These are phyloP conservation scores for Pseudozyma sp. DNA, from an alignment of 1,284 basidiomycete genomes.

Conservation along the genomic window DNA sequence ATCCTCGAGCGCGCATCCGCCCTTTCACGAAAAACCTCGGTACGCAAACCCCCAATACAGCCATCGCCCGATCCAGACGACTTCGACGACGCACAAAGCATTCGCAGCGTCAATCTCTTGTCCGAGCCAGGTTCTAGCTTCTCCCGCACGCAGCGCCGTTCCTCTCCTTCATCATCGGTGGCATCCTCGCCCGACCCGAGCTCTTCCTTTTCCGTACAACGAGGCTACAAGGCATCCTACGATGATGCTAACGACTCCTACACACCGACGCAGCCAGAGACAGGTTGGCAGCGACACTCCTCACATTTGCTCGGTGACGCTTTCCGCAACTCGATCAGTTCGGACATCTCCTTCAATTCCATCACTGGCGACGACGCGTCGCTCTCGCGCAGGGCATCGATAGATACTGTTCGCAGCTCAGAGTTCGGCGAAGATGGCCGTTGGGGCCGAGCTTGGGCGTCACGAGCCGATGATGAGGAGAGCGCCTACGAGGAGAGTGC, in stretches of 20 bases:
- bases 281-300: conserved; percentile 34
- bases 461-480: conserved; percentile 57
- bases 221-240: conserved; percentile 38
- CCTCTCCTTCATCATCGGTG: conserved; percentile 6
- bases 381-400: conserved; percentile 41
- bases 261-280: conserved; percentile 6
- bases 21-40: conserved; percentile 40
- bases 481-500: conserved; percentile 48
- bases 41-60: conserved; percentile 35
- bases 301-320: conserved; percentile 43
- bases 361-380: conserved; percentile 38
- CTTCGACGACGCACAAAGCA: conserved; percentile 43
- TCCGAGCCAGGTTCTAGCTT: conserved; percentile 32
- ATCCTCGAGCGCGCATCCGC: conserved; percentile 49
- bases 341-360: conserved; percentile 57
- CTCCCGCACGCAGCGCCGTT: conserved; percentile 6
- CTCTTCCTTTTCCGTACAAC: conserved; percentile 30
- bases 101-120: conserved; percentile 48
- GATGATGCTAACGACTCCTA: conserved; percentile 22
- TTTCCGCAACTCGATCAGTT: conserved; percentile 55
- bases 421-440: conserved; percentile 61
- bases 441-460: conserved; percentile 60
- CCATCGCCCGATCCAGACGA: conserved; percentile 49
- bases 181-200: conserved; percentile 12
- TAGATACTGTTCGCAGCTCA: conserved; percentile 60